Evolutionary conservation across 148 eudicot species (phyloP).

Genomic region (Drosera capensis): DNA sequence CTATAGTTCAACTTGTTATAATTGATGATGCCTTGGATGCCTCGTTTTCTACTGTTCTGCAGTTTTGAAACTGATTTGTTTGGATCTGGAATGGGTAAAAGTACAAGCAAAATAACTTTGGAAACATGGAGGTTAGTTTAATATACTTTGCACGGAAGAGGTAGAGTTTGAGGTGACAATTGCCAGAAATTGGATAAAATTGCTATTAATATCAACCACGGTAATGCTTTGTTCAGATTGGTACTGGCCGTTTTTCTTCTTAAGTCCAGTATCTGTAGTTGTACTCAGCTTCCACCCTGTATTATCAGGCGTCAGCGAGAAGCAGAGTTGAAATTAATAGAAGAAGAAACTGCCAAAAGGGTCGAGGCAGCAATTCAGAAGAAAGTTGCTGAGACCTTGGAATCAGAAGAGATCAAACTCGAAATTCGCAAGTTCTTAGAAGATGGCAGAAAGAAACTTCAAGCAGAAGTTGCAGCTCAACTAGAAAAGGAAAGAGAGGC

Average conservation of each 20-base stretch:
- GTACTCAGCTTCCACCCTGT: constrained; percentile 4
- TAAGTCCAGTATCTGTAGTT: constrained; percentile 9
- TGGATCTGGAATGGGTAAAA: constrained; percentile 85
- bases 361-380: constrained; percentile 65
- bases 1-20: constrained; percentile 74
- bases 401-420: constrained; percentile 53
- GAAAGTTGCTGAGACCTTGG: constrained; percentile 63
- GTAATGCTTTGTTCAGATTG: too few relatives aligned
- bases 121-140: constrained; percentile 54
- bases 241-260: constrained; percentile 5
- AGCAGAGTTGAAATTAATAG: constrained; percentile 66
- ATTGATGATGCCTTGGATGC: constrained; percentile 76
- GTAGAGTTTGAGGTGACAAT: too few relatives aligned
- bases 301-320: constrained; percentile 74
- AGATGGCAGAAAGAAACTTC: constrained; percentile 67
- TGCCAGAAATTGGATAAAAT: too few relatives aligned
- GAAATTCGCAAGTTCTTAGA: constrained; percentile 53
- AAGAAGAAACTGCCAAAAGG: constrained; percentile 86
- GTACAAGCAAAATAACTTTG: constrained; percentile 37
- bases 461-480: constrained; percentile 60
- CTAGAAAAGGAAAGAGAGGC: constrained; percentile 77
- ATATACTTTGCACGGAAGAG: constrained; percentile 11
- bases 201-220: too few relatives aligned
- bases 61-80: constrained; percentile 79
- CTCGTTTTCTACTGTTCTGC: constrained; percentile 86